Conservation (phyloP, 345 rosid species). For the Rubroshorea leprosula region DNA sequence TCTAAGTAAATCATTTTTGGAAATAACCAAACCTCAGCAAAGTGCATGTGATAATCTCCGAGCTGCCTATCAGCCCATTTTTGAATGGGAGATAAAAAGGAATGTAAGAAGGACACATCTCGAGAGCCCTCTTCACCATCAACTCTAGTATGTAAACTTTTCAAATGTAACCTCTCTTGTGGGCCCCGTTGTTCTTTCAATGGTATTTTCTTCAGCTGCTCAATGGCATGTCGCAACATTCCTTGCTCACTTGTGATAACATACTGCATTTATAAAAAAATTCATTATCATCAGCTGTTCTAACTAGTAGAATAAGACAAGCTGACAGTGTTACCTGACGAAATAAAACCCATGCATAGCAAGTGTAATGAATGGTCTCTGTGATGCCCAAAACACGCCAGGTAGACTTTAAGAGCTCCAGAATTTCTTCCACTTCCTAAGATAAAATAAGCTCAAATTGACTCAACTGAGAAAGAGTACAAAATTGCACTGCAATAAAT, state of each 20-base stretch:
- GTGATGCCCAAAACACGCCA: constrained; percentile 96
- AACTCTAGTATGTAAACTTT: constrained; percentile 60
- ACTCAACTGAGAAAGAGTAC: constrained; percentile 1
- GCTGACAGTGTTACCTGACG: constrained; percentile 65
- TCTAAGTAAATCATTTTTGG: not conserved
- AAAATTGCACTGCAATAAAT: not conserved
- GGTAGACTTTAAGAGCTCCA: constrained; percentile 90
- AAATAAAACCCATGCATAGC: constrained; percentile 85
- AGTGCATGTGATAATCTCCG: constrained; percentile 85
- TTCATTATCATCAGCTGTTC: not conserved
- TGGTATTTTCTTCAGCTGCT: constrained; percentile 83
- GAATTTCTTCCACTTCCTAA: constrained; percentile 97
- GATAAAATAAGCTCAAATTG: constrained; percentile 1
- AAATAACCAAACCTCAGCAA: constrained; percentile 62
- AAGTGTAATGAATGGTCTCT: constrained; percentile 90
- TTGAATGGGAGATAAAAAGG: constrained; percentile 80
- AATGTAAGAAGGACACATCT: constrained; percentile 61
- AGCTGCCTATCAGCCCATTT: constrained; percentile 89
- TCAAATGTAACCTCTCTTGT: constrained; percentile 89
- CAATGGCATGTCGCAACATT: constrained; percentile 74
- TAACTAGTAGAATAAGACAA: not conserved
- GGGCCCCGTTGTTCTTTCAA: constrained; percentile 92
- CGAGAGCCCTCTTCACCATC: constrained; percentile 54
- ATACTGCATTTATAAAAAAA: constrained; percentile 54
- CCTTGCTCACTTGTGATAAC: constrained; percentile 76